phyloP scores from a whole-genome alignment of 805 yeast genomes.

The Clavispora santaluciae region DNA sequence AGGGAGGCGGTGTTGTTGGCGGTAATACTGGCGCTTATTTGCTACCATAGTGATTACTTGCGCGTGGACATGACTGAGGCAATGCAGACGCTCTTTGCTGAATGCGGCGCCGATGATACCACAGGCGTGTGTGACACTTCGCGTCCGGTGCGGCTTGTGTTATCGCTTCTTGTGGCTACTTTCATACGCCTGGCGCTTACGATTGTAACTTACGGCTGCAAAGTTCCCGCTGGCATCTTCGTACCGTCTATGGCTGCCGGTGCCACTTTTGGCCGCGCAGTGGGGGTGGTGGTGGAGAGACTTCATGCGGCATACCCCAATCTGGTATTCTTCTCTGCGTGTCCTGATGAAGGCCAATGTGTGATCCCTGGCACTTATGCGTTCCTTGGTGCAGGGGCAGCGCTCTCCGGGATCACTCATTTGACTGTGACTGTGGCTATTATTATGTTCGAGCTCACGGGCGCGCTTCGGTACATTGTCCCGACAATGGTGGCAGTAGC shows the following conservation, averaged over 20 bases:
- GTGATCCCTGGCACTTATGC: constrained; percentile 95
- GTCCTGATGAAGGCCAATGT: constrained; percentile 41
- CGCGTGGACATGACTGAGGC: constrained; percentile 91
- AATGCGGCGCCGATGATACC: constrained; percentile 53
- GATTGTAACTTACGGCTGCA: constrained; percentile 83
- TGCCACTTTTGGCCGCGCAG: constrained; percentile 85
- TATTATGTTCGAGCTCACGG: constrained; percentile 94
- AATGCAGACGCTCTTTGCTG: constrained; percentile 85
- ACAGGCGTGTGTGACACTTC: constrained; percentile 34
- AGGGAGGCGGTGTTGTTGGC: constrained; percentile 71
- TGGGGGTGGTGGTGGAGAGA: constrained; percentile 68
- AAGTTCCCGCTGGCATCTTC: constrained; percentile 96
- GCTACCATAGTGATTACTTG: constrained; percentile 80
- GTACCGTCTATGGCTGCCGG: constrained; percentile 98
- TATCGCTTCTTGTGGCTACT: constrained; percentile 66
- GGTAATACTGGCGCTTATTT: constrained; percentile 63
- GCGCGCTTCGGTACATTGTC: constrained; percentile 84
- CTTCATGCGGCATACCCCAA: constrained; percentile 28
- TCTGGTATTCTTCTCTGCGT: constrained; percentile 29
- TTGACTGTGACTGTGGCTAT: constrained; percentile 89
- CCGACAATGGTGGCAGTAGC: constrained; percentile 97
- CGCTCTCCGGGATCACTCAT: constrained; percentile 90
- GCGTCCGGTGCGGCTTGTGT: constrained; percentile 30
- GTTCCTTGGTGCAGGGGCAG: constrained; percentile 92
- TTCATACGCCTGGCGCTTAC: constrained; percentile 65